Percentiles rank a stretch among this genome's conserved stretches.
Conservation (phyloP, 2,329 filamentous ascomycete genomes). For the Microdochium bolleyi region DNA sequence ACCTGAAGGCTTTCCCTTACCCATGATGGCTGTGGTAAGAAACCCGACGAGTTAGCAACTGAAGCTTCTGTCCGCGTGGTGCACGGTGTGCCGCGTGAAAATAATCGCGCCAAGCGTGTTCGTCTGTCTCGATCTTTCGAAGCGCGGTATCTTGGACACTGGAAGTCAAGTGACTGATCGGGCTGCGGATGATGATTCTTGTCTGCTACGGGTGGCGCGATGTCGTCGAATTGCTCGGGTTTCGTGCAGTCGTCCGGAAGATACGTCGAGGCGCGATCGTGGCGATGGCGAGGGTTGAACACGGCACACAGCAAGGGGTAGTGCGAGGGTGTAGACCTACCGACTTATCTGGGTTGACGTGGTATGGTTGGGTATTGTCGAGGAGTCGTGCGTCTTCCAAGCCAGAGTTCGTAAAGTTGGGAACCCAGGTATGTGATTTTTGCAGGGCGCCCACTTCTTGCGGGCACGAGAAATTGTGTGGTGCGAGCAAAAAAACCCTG, state of each 20-base stretch:
- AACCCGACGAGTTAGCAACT: neutral
- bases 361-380: constrained; percentile 17
- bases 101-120: neutral
- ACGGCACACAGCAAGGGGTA: neutral
- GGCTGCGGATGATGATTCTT: neutral
- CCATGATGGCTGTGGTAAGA: constrained; percentile 65
- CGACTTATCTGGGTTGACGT: constrained; percentile 24
- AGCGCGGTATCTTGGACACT: neutral
- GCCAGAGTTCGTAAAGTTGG: neutral
- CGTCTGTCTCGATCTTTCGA: neutral
- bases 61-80: neutral
- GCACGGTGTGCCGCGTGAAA: constrained; percentile 1
- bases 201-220: neutral
- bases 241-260: neutral
- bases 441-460: neutral
- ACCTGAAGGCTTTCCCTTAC: constrained; percentile 98
- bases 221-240: constrained; percentile 3
- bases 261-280: neutral
- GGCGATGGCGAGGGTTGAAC: neutral
- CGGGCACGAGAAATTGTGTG: neutral
- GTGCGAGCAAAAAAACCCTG: neutral
- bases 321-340: constrained; percentile 15
- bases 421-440: neutral
- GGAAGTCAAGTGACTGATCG: neutral
- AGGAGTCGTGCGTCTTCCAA: constrained; percentile 2